A percentile compares a stretch with the other conserved stretches of the same genome.
phyloP scores from a whole-genome alignment of 2,329 filamentous ascomycete genomes.

The Scedosporium aurantiacum region DNA sequence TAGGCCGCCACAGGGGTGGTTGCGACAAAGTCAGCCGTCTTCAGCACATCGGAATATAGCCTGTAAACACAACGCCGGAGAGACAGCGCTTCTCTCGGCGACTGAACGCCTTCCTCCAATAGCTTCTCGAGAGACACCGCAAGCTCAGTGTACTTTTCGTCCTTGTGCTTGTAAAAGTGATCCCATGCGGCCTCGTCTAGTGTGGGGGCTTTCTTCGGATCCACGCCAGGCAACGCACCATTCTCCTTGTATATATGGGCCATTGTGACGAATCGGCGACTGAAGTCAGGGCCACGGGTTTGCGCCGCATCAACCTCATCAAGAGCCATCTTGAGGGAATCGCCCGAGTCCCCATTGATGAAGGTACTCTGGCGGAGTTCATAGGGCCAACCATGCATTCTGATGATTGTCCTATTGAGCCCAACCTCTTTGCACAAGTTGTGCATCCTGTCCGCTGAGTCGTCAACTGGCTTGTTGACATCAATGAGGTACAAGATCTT shows the following conservation, averaged over 20 bases:
- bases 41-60: conserved; percentile 28
- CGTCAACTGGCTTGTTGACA: conserved; percentile 35
- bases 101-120: conserved; percentile 12
- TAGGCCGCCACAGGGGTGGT: conserved; percentile 34
- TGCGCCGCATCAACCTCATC: neutral
- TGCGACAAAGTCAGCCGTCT: conserved; percentile 30
- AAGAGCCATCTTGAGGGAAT: neutral
- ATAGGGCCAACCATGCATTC: conserved; percentile 30
- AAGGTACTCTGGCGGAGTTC: conserved; percentile 21
- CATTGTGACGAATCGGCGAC: conserved; percentile 22
- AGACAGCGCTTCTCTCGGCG: conserved; percentile 16
- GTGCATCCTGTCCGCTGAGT: conserved; percentile 30
- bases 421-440: conserved; percentile 24
- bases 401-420: conserved; percentile 22
- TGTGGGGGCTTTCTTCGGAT: conserved; percentile 19
- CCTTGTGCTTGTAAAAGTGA: conserved; percentile 22
- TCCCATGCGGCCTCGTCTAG: conserved; percentile 33
- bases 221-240: conserved; percentile 12
- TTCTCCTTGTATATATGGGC: conserved; percentile 9
- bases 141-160: conserved; percentile 21
- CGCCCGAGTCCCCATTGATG: conserved; percentile 14
- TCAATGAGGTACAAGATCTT: conserved; percentile 34
- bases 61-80: conserved; percentile 20
- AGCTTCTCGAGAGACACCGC: conserved; percentile 23
- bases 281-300: conserved; percentile 19